phyloP scores from a whole-genome alignment of 148 eudicot species.

The Chenopodium album region DNA sequence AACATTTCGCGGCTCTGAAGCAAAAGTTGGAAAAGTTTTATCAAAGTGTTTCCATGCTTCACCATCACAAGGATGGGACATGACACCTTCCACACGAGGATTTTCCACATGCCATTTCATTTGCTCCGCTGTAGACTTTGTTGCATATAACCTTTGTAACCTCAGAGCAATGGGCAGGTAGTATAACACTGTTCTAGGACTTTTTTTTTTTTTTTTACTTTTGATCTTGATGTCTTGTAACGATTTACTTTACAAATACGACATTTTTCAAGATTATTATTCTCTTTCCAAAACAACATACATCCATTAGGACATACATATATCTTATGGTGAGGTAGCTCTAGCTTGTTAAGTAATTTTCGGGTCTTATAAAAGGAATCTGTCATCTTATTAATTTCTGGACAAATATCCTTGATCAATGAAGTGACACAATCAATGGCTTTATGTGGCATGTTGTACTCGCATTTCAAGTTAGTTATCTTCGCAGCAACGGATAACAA shows the following conservation, averaged over 20 bases:
- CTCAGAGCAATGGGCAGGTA: too few relatives aligned
- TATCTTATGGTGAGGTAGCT: slow-evolving; percentile 1
- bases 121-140: too few relatives aligned
- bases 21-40: too few relatives aligned
- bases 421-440: neutral
- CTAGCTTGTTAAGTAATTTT: neutral
- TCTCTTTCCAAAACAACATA: neutral
- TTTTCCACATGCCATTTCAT: too few relatives aligned
- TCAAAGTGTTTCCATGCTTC: too few relatives aligned
- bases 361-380: neutral
- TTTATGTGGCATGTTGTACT: neutral
- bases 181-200: too few relatives aligned
- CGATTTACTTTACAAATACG: neutral
- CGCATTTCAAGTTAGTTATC: slow-evolving; percentile 1
- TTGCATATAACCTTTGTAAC: too few relatives aligned
- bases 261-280: neutral
- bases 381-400: neutral
- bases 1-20: neutral
- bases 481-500: neutral
- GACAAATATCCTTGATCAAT: neutral
- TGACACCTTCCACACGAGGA: too few relatives aligned
- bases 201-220: too few relatives aligned
- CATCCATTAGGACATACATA: neutral
- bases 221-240: too few relatives aligned
- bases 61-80: too few relatives aligned